Evolutionary conservation across 306 rosid genomes (phyloP), one percentile per base, ranked within the genome.

Genomic region (Lablab purpureus): DNA sequence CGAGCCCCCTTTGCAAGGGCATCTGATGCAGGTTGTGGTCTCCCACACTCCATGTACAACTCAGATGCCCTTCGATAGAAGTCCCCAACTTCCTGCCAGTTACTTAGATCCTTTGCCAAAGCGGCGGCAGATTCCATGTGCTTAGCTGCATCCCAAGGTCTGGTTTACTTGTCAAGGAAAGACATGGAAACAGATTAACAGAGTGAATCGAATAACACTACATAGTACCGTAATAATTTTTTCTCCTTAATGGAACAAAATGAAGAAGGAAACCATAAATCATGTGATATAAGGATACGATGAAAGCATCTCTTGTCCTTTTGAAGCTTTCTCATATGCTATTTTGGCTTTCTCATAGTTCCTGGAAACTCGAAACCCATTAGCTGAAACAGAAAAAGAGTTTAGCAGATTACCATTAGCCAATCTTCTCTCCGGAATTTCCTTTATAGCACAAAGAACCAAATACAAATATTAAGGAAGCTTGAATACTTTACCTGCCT

Each of bases 111-210:
- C 88, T 95, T 95, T 21, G 97, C 99, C 55, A 90, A 84, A 81
- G 87, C 92, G 67, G 90, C 98, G 2, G 99, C 98, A 79, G 99
- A 92, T 85, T 95, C 99, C 97, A 95, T 92, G 83, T 90, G 98
- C 85, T 89, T 93, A 73, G 99, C 98, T 18, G 99, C 97, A 76
- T 95, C 98, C 99, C 99, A 93, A 59, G 96, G 98, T 86, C 99
- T 95, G 68, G 75, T 77, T 74, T 21, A 74, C 81, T 79, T 34
- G 87, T 90, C 71, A 87, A 91, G 91, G 93, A 79, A 49, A 76
- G 50, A 70, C 17, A 55, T 43, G 50, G 28, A 52, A 36, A 59
- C 74, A 50, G 41, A 72, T 76, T 32, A 76, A 76, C n/a, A 19
- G 9, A 51, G 41, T 32, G 40, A 75, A 75, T 40, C 73, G 12